Conservation (phyloP, 257 asterid genomes). For the Plantago ovata region DNA sequence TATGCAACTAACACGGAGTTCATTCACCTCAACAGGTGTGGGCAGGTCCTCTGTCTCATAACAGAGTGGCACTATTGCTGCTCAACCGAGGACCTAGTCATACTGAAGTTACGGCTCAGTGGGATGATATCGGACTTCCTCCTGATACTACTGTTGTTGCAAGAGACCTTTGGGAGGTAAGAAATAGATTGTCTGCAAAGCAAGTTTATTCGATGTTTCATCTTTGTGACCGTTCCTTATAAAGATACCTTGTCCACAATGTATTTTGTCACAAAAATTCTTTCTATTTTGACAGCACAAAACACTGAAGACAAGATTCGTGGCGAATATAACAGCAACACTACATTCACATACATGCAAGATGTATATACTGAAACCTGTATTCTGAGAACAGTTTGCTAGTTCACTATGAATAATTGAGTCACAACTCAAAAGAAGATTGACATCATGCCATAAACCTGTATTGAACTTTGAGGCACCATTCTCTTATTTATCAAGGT, state of each 20-base stretch:
- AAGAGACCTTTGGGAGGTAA: constrained; percentile 88
- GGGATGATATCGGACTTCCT: constrained; percentile 85
- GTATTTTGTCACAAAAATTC: neutral
- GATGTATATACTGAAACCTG: constrained; percentile 68
- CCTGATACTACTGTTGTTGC: constrained; percentile 39
- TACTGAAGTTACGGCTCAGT: constrained; percentile 45
- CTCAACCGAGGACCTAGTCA: constrained; percentile 53
- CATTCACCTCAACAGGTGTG: constrained; percentile 46
- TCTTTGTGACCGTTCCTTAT: neutral
- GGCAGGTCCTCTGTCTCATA: constrained; percentile 79
- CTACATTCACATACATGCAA: constrained; percentile 69
- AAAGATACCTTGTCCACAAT: neutral
- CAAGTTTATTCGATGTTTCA: neutral
- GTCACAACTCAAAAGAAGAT: too few relatives aligned
- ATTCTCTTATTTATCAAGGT: too few relatives aligned
- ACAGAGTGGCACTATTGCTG: constrained; percentile 67
- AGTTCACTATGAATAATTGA: too few relatives aligned
- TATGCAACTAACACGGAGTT: neutral
- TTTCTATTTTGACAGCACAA: constrained; percentile 47
- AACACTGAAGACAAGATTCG: constrained; percentile 51
- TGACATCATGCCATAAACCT: too few relatives aligned
- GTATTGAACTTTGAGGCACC: too few relatives aligned
- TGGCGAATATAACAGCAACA: constrained; percentile 60
- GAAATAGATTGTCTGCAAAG: too few relatives aligned
- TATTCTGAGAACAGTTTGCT: constrained; percentile 26